Evolutionary conservation across 78 protist genomes (phyloP), one percentile per base, ranked within the genome.

Genomic region (Abeoforma whisleri): DNA sequence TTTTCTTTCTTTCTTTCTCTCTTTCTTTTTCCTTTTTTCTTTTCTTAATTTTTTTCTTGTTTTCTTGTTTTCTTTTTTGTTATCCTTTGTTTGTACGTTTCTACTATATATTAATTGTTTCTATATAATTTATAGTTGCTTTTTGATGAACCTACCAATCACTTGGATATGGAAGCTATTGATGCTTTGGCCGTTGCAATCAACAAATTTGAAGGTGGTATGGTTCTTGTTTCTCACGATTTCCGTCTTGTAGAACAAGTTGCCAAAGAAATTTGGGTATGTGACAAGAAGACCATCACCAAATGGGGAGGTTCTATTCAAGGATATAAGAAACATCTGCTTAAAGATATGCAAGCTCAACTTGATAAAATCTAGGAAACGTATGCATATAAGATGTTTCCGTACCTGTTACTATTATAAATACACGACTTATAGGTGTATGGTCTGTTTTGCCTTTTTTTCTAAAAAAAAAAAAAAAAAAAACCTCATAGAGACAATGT

Each of bases 91-190:
- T n/a, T n/a, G n/a, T n/a, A n/a, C n/a, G n/a, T n/a, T n/a, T n/a
- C n/a, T n/a, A 62, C 70, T 25, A n/a, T 25, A 62, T 25, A n/a
- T n/a, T 25, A n/a, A 25, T 62, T 62, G 35, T 62, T 25, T n/a
- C 70, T 79, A 5, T 5, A 25, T 79, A 38, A 16, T 12, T 16
- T 39, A 48, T 88, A 91, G 34, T 86, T 95, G 30, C 76, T 92
- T 35, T 91, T 95, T 16, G 98, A 95, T 76, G 98, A 95, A 91
- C 98, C 98, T n/a, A 93, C 97, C 1, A 95, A 95, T 87, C 94
- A 93, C 68, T 81, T 95, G 37, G 97, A 95, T 79, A 80, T 93
- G 48, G 90, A 90, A 57, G 38, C 68, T 33, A 90, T 94, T 48
- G 95, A 93, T 77, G 30, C 92, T 1, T 88, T 94, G 19, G 95